phyloP scores from a whole-genome alignment of 306 rosid species.

The Ormosia emarginata region DNA sequence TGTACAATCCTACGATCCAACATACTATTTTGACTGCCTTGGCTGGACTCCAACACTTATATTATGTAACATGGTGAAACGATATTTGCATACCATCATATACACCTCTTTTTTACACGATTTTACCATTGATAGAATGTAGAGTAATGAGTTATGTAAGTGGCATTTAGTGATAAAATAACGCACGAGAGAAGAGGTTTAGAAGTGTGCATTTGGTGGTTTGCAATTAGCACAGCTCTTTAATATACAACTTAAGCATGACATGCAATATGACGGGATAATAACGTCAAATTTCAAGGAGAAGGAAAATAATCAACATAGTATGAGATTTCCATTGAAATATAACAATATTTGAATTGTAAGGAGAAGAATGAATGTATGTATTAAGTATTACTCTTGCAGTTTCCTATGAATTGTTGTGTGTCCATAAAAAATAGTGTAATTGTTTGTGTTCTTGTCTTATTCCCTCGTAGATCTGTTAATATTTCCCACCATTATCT shows the following conservation, averaged over 20 bases:
- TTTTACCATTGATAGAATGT: neutral
- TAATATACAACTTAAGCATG: no score
- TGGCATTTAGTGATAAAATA: neutral
- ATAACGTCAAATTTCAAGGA: no score
- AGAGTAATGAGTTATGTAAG: neutral
- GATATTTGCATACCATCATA: no score
- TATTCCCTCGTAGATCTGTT: neutral
- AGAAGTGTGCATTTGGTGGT: neutral
- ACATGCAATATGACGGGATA: no score
- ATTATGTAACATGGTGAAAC: no score
- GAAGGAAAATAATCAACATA: neutral
- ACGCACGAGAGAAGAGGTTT: neutral
- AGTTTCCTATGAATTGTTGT: neutral
- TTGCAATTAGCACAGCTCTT: neutral
- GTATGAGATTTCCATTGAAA: neutral
- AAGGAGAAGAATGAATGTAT: neutral
- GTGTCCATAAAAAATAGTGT: neutral
- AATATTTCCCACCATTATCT: neutral
- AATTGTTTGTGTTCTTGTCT: neutral
- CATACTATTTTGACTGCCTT: no score
- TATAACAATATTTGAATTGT: neutral
- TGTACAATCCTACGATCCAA: no score
- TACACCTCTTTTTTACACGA: no score
- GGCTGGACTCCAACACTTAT: neutral
- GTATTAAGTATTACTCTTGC: neutral